A percentile compares a stretch with the other conserved stretches of the same genome.
Evolutionary conservation across 495 filamentous ascomycete genomes (phyloP).

Genomic region (Penicillium tannophilum): DNA sequence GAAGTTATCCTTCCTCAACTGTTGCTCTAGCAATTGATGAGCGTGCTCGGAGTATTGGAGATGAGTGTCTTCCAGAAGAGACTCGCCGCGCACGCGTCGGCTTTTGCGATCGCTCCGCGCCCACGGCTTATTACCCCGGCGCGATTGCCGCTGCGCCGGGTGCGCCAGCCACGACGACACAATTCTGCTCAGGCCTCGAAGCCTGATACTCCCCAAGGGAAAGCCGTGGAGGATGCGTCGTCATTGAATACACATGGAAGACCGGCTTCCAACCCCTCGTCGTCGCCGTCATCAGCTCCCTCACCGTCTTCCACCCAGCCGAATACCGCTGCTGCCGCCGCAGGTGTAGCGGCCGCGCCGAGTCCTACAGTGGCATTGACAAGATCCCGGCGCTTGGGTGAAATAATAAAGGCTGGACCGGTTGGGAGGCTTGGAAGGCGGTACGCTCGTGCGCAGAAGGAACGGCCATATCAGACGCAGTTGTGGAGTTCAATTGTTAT

Average conservation of each 20-base stretch:
- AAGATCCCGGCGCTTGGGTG: slow-evolving; percentile 58
- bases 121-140: slow-evolving; percentile 12
- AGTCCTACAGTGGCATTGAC: slow-evolving; percentile 45
- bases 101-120: slow-evolving; percentile 26
- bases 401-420: slow-evolving; percentile 59
- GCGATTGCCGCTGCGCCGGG: slow-evolving; percentile 23
- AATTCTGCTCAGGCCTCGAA: slow-evolving; percentile 25
- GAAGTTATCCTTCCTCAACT: background rate
- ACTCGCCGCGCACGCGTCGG: slow-evolving; percentile 15
- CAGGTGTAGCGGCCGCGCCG: slow-evolving; percentile 27
- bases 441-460: slow-evolving; percentile 70
- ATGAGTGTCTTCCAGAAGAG: slow-evolving; percentile 26
- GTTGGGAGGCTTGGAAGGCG: slow-evolving; percentile 40
- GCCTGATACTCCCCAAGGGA: slow-evolving; percentile 14
- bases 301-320: slow-evolving; percentile 7
- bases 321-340: slow-evolving; percentile 15
- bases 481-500: slow-evolving; percentile 72
- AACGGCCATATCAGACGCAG: slow-evolving; percentile 76
- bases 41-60: slow-evolving; percentile 11
- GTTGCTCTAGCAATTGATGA: slow-evolving; percentile 7
- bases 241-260: slow-evolving; percentile 5
- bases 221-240: slow-evolving; percentile 9
- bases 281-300: background rate
- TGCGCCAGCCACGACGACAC: slow-evolving; percentile 33
- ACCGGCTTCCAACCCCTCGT: background rate